Conservation (phyloP, 129 eudicot species). For the Pseudognaphalium luteoalbum region DNA sequence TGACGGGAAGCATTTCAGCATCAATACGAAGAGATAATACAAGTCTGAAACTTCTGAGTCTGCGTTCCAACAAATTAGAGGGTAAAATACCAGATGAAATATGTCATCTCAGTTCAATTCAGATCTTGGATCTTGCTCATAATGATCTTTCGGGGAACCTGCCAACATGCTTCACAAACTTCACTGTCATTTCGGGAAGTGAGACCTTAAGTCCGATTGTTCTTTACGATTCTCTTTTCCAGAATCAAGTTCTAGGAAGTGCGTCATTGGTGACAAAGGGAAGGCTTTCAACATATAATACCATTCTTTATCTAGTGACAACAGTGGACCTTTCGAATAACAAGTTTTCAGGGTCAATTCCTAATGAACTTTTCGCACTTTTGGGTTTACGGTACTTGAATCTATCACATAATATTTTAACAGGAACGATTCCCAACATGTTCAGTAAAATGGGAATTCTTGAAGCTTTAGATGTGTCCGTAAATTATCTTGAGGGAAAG, state of each 20-base stretch:
- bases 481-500: conserved; percentile 31
- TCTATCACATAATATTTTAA: conserved; percentile 34
- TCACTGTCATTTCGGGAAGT: conserved; percentile 20
- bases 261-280: conserved; percentile 35
- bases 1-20: conserved; percentile 23
- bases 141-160: conserved; percentile 42
- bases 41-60: conserved; percentile 28
- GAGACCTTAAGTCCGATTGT: not conserved
- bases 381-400: conserved; percentile 29
- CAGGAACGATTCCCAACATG: conserved; percentile 38
- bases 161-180: conserved; percentile 38
- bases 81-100: conserved; percentile 38
- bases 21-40: conserved; percentile 18
- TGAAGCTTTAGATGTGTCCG: conserved; percentile 43
- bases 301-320: conserved; percentile 18
- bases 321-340: conserved; percentile 41
- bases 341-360: conserved; percentile 31
- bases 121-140: conserved; percentile 29
- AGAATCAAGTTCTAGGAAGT: not conserved
- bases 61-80: conserved; percentile 28
- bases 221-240: conserved; percentile 1
- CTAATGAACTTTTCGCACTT: conserved; percentile 30
- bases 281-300: conserved; percentile 3
- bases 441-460: conserved; percentile 25
- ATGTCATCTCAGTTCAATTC: conserved; percentile 35